Percentiles rank a stretch among this genome's conserved stretches.
phyloP scores from a whole-genome alignment of 148 eudicot species.

The Spergularia bocconei region DNA sequence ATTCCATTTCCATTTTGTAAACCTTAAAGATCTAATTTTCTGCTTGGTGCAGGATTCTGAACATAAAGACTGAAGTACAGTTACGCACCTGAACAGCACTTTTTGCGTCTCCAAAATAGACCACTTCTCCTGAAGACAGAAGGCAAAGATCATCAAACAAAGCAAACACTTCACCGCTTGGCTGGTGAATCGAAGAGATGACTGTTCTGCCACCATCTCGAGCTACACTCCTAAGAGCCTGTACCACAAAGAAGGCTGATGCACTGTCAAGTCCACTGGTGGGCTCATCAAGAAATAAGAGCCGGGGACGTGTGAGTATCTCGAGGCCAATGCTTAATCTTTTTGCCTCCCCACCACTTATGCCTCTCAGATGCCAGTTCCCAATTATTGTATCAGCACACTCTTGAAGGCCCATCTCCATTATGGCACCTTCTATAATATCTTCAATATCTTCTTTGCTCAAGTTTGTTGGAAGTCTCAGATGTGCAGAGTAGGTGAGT shows the following conservation, averaged over 20 bases:
- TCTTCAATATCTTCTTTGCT: constrained; percentile 45
- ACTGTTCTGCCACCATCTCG: constrained; percentile 61
- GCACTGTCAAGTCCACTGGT: constrained; percentile 91
- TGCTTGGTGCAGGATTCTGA: not conserved
- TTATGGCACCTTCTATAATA: constrained; percentile 55
- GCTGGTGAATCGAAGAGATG: constrained; percentile 82
- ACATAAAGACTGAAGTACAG: not conserved
- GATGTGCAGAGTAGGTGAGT: constrained; percentile 63
- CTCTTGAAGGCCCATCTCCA: constrained; percentile 81
- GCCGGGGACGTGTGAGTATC: constrained; percentile 56
- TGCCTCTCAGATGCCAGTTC: constrained; percentile 81
- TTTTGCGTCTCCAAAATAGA: constrained; percentile 78
- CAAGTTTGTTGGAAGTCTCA: constrained; percentile 62
- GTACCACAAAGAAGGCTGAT: constrained; percentile 80
- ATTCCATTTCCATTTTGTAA: not conserved
- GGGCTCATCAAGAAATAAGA: constrained; percentile 85
- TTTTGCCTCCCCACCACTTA: constrained; percentile 83
- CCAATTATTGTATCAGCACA: constrained; percentile 69
- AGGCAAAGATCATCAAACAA: constrained; percentile 76
- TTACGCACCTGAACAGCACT: constrained; percentile 50
- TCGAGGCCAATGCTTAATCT: constrained; percentile 79
- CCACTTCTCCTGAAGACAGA: constrained; percentile 68
- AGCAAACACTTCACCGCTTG: constrained; percentile 82
- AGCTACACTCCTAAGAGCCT: constrained; percentile 65
- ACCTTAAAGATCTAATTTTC: not conserved